phyloP scores from a whole-genome alignment of 1,139 yeast species.

The Eremothecium sinecaudum region DNA sequence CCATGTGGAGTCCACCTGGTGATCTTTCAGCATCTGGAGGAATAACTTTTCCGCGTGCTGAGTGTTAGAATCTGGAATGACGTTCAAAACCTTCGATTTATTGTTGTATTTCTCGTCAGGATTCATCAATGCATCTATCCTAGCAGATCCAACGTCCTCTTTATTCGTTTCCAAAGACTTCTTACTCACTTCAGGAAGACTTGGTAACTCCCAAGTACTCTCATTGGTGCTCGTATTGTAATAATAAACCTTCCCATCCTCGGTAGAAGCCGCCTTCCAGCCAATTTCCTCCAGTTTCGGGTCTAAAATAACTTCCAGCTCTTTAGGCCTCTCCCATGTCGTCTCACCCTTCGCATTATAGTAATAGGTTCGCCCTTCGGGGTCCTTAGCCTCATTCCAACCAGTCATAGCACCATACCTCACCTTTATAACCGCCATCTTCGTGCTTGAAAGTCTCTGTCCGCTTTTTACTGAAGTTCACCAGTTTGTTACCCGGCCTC shows the following conservation, averaged over 20 bases:
- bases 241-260: slow-evolving; percentile 66
- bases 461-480: too few relatives aligned
- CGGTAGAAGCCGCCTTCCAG: slow-evolving; percentile 62
- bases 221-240: slow-evolving; percentile 56
- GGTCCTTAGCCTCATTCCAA: slow-evolving; percentile 63
- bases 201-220: slow-evolving; percentile 69
- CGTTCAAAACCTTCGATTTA: slow-evolving; percentile 16
- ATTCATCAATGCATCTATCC: slow-evolving; percentile 3
- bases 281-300: slow-evolving; percentile 32
- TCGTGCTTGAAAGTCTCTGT: too few relatives aligned
- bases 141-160: slow-evolving; percentile 3
- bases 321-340: slow-evolving; percentile 74
- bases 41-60: slow-evolving; percentile 42
- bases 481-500: slow-evolving; percentile 1
- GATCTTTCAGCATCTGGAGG: slow-evolving; percentile 42
- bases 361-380: slow-evolving; percentile 62
- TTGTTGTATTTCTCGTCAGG: slow-evolving; percentile 11
- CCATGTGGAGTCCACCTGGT: slow-evolving; percentile 64
- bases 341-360: slow-evolving; percentile 58
- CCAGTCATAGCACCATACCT: slow-evolving; percentile 5
- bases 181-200: slow-evolving; percentile 7
- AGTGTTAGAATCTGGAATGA: slow-evolving; percentile 13
- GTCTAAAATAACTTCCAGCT: slow-evolving; percentile 34
- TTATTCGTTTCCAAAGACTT: slow-evolving; percentile 11
- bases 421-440: too few relatives aligned